Base-by-base conservation (phyloP, 75 land plant species). In the Cunninghamia lanceolata region DNA sequence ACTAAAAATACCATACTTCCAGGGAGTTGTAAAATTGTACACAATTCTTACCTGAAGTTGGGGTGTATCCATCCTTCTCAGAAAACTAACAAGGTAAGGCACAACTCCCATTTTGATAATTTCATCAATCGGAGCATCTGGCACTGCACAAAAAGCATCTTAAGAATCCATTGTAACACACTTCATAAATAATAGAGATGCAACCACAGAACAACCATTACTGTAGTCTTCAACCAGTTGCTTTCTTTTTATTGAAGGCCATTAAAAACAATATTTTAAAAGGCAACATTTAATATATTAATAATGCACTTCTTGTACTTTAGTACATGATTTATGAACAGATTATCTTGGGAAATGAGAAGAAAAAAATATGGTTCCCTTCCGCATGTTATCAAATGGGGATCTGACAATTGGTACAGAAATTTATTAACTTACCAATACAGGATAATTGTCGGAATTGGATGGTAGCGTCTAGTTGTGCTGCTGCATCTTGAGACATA, bases 291-390 rank as follows among this genome's bases (percentile, higher is more conserved):
- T n/a, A n/a, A 40, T 3, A 35, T 42, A 28, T 25, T 11, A 45
- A 82, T n/a, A 45, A 14, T 30, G 30, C 15, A 85, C 39, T 70
- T 38, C 9, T 79, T 17, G 68, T 34, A 94, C 94, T 59, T 93
- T 93, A 35, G 90, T 90, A 66, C 93, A 93, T 3, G 93, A 84
- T 28, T 73, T 46, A 34, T 91, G 90, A 6, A 94, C 93, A 81
- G 0, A 2, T 47, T 47, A 9, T 4, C 92, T 96, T 13, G 95
- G 96, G 15, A 93, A 94, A 53, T 88, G 89, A 0, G 93, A 84
- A 84, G 85, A n/a, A n/a, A 42, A 3, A 46, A 81, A 36, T 42
- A 17, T n/a, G 21, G 46, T 25, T 32, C 11, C 11, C 35, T 52
- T 30, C 30, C 21, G 30, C 0, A 83, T 32, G 21, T 25, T 71